Percentiles rank a stretch among this genome's conserved stretches.
These are phyloP conservation scores for Kokia cookei DNA, from an alignment of 441 rosid species.

Conservation along the genomic window DNA sequence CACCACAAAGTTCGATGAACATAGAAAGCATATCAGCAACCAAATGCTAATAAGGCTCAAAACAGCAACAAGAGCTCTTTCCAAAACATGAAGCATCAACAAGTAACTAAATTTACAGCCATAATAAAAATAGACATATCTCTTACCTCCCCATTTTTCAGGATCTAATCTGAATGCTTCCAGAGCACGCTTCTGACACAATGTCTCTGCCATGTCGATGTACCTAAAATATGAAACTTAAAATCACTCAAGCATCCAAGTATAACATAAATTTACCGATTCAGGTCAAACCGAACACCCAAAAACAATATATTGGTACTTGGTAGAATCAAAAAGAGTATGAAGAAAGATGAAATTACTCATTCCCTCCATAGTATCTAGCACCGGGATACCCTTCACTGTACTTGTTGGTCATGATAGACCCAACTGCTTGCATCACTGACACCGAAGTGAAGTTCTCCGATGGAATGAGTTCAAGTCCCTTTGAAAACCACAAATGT, in stretches of 20 bases:
- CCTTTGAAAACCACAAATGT: constrained; percentile 34
- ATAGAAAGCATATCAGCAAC: too few relatives aligned
- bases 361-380: constrained; percentile 95
- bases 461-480: constrained; percentile 90
- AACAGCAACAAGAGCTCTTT: background rate
- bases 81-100: background rate
- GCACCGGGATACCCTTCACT: constrained; percentile 99
- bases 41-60: background rate
- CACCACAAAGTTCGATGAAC: constrained; percentile 16
- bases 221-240: constrained; percentile 41
- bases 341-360: constrained; percentile 35
- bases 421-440: constrained; percentile 92
- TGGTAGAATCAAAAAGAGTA: background rate
- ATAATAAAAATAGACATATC: background rate
- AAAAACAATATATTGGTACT: background rate
- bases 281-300: background rate
- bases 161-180: constrained; percentile 89
- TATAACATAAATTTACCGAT: background rate
- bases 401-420: constrained; percentile 90
- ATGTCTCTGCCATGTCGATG: constrained; percentile 88
- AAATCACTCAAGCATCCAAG: constrained; percentile 8
- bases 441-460: constrained; percentile 95
- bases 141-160: constrained; percentile 89
- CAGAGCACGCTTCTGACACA: constrained; percentile 87
- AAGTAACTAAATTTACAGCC: background rate